Evolutionary conservation across 345 rosid species (phyloP), one percentile per base, ranked within the genome.

Genomic region (Brassica carinata): DNA sequence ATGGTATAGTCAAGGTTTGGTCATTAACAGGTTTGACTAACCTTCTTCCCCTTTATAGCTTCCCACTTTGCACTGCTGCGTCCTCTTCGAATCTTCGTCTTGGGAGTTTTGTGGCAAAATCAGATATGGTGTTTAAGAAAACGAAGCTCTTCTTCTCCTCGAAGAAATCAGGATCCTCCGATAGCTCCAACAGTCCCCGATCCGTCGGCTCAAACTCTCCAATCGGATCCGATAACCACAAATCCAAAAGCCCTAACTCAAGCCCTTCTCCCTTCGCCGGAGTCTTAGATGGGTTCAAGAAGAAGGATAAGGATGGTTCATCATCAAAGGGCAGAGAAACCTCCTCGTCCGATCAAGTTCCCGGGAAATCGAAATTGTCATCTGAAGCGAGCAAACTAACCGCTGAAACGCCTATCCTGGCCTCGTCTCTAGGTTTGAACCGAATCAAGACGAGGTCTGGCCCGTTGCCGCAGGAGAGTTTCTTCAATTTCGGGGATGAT

Each of bases 401-500:
- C 27, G 72, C 66, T 15, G 72, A 65, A 67, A 57, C 67, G 40
- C 58, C 58, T 53, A 53, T 53, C 58, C 18, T 53, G 2, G 58
- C 58, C 8, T 53, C 58, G 58, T 91, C 94, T 8, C 76, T 94
- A 31, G 96, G 94, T 29, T 75, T 94, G 73, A 91, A 90, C 64
- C 85, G 84, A 82, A 92, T 89, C 48, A 94, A 92, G 85, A 94
- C 98, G 34, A 81, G 97, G 74, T 92, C 97, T 0, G 91, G 92
- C 6, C 96, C 98, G 2, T 84, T 91, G 90, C 94, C 95, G 4
- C 90, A 86, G 78, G 97, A 94, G 79, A 88, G 85, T 58, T 91
- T 87, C 45, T 92, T 87, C 10, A 77, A 86, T 73, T 90, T 88
- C 53, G 79, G 83, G 38, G 89, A 86, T 8, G 94, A 88, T 43